phyloP scores from a whole-genome alignment of 192 early-diverging fungal genomes.

The Chytriomyces sp. region DNA sequence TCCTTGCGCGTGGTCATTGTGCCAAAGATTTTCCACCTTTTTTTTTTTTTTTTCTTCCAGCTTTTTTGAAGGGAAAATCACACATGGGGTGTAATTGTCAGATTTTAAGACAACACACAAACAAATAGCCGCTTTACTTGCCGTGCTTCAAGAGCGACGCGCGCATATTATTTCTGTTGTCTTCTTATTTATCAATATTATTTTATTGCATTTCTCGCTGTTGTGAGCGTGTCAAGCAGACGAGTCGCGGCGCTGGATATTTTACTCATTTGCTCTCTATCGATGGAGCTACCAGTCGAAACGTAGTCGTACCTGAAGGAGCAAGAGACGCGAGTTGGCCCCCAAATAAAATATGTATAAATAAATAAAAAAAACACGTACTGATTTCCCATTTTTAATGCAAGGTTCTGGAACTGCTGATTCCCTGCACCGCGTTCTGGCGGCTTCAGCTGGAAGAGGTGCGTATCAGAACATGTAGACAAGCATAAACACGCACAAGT shows the following conservation, averaged over 20 bases:
- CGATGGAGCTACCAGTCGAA: not conserved
- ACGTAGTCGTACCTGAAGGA: not conserved
- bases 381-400: slow-evolving; percentile 12
- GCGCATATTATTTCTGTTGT: too few relatives aligned
- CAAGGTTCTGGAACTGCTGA: slow-evolving; percentile 37
- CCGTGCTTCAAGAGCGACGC: too few relatives aligned
- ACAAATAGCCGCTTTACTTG: too few relatives aligned
- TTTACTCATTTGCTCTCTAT: not conserved
- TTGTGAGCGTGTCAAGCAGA: too few relatives aligned
- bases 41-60: too few relatives aligned
- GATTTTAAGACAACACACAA: too few relatives aligned
- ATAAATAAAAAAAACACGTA: slow-evolving; percentile 18
- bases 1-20: not conserved
- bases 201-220: too few relatives aligned
- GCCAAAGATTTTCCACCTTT: too few relatives aligned
- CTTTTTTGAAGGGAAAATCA: too few relatives aligned
- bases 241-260: not conserved
- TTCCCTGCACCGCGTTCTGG: slow-evolving; percentile 29
- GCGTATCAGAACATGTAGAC: not conserved
- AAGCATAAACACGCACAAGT: not conserved
- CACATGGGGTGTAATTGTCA: too few relatives aligned
- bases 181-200: too few relatives aligned
- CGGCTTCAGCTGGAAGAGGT: slow-evolving; percentile 19
- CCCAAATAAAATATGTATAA: not conserved
- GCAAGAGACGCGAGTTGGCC: not conserved